Conservation (phyloP, 768 basidiomycete genomes). For the Boletus patriciae region DNA sequence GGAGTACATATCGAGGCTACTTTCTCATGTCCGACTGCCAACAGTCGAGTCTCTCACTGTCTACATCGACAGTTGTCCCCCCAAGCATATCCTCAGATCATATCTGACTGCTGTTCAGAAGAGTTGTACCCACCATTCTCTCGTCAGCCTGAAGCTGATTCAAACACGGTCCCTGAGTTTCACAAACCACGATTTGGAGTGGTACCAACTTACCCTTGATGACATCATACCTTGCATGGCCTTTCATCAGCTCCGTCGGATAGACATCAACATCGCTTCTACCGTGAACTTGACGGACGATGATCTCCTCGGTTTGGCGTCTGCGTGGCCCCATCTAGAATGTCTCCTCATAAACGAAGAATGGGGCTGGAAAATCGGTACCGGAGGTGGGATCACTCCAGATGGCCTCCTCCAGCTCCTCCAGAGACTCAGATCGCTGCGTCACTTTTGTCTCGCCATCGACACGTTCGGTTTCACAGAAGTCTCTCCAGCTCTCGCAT, state of each 20-base stretch:
- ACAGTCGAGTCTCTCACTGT: constrained; percentile 8
- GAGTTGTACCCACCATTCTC: constrained; percentile 1
- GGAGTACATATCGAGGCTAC: background rate
- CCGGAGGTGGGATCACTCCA: constrained; percentile 17
- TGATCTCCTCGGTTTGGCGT: constrained; percentile 13
- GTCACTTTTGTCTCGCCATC: constrained; percentile 12
- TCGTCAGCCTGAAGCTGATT: constrained; percentile 7
- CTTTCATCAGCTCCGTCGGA: constrained; percentile 11
- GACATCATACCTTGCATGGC: constrained; percentile 18
- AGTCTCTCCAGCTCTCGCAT: background rate
- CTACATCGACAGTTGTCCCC: constrained; percentile 11
- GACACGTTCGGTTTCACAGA: constrained; percentile 10
- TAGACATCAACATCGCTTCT: constrained; percentile 15
- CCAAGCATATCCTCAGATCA: constrained; percentile 7
- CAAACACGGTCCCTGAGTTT: constrained; percentile 8
- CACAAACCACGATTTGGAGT: background rate
- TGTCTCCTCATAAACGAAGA: constrained; percentile 18
- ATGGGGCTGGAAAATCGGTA: constrained; percentile 19
- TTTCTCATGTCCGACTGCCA: constrained; percentile 5
- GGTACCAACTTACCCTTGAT: constrained; percentile 15
- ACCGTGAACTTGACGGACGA: constrained; percentile 10
- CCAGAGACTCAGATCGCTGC: constrained; percentile 1
- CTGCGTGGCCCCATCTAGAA: constrained; percentile 20
- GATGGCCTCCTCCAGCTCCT: constrained; percentile 18
- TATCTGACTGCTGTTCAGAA: constrained; percentile 7